phyloP scores from a whole-genome alignment of 805 yeast genomes.

The Candida fluviatilis region DNA sequence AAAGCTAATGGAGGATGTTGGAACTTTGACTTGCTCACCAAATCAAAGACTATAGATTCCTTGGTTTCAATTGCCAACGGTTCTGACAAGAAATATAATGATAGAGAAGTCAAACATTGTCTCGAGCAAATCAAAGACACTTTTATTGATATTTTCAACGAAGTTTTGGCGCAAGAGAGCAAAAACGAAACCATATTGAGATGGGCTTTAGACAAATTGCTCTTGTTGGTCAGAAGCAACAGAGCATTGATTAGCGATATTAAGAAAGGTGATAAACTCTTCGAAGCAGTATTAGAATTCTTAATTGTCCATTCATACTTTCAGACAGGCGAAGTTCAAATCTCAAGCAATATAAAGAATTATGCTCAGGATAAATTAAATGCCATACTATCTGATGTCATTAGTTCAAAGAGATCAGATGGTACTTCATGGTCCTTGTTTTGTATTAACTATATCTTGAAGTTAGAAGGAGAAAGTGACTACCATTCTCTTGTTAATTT shows the following conservation, averaged over 20 bases:
- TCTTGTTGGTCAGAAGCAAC: constrained; percentile 48
- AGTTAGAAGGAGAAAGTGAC: constrained; percentile 19
- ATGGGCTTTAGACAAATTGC: constrained; percentile 59
- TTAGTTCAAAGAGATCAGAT: constrained; percentile 42
- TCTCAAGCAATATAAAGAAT: constrained; percentile 32
- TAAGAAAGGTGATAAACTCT: constrained; percentile 7
- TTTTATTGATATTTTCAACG: constrained; percentile 21
- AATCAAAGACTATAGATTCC: constrained; percentile 57
- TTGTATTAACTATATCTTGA: constrained; percentile 38
- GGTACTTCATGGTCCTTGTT: constrained; percentile 58
- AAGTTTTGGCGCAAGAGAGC: constrained; percentile 20
- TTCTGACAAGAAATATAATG: constrained; percentile 12
- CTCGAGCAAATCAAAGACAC: constrained; percentile 17
- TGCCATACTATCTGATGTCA: constrained; percentile 60
- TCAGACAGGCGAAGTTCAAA: constrained; percentile 13
- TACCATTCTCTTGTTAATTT: constrained; percentile 30
- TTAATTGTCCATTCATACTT: constrained; percentile 43
- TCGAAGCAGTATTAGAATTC: constrained; percentile 35
- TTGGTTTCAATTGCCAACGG: constrained; percentile 18
- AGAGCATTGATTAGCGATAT: constrained; percentile 22
- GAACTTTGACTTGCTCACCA: constrained; percentile 74
- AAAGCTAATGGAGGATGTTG: constrained; percentile 48
- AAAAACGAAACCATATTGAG: constrained; percentile 35
- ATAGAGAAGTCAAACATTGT: constrained; percentile 9
- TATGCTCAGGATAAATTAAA: constrained; percentile 60